phyloP scores from a whole-genome alignment of 176 grass and related monocot species.

The maize (Zea mays) region DNA sequence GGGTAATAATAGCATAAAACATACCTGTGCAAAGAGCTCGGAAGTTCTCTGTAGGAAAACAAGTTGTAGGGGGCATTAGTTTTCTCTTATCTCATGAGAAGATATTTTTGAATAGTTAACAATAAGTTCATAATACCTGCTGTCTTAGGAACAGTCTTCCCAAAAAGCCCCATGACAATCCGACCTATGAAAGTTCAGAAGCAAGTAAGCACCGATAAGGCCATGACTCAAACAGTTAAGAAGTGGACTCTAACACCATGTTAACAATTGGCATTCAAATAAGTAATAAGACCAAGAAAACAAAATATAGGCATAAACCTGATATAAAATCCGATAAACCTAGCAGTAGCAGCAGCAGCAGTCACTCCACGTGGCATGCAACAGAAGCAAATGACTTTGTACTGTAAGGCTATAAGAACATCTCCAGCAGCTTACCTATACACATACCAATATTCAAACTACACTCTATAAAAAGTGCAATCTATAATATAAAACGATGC shows the following conservation, averaged over 20 bases:
- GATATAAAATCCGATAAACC: not conserved
- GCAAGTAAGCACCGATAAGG: not conserved
- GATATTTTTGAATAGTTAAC: not conserved
- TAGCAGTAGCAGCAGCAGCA: not conserved
- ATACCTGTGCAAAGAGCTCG: conserved; percentile 94
- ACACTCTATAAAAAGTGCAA: too few species aligned
- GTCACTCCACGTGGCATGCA: not conserved
- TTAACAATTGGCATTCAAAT: not conserved
- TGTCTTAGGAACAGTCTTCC: conserved; percentile 93
- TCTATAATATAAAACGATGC: too few species aligned
- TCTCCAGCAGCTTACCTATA: too few species aligned
- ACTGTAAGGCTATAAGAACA: too few species aligned
- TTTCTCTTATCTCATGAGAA: not conserved
- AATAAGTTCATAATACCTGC: conserved; percentile 59
- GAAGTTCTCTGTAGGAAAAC: conserved; percentile 77
- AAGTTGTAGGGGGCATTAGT: not conserved
- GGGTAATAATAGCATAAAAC: not conserved
- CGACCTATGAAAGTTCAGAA: conserved; percentile 65
- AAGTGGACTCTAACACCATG: not conserved
- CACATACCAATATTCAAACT: too few species aligned
- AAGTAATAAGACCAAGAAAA: not conserved
- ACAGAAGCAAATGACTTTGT: not conserved
- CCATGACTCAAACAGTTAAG: not conserved
- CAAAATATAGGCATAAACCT: not conserved
- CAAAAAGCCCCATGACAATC: conserved; percentile 93